Evolutionary conservation across 108 stramenopile genomes (phyloP), one percentile per base, ranked within the genome.

Genomic region (Cyclotella cryptica): DNA sequence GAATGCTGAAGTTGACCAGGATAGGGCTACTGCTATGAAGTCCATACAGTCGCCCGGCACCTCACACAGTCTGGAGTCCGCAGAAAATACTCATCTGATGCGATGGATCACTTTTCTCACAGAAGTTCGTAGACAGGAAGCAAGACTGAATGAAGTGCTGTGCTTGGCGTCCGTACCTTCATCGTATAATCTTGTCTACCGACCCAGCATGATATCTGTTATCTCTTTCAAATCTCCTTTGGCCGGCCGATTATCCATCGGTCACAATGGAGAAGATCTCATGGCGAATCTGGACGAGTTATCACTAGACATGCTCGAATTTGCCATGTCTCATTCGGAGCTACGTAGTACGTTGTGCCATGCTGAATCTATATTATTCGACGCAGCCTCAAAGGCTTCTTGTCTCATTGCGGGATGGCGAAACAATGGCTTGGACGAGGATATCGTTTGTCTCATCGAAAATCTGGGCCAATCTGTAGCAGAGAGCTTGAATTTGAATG

Each of bases 221-320:
- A 28, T 84, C 29, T 59, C 51, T 24, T 57, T 74, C 15, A 54
- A 63, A 28, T 28, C 55, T 7, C 7, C 53, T 22, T 1, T 29
- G 41, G 35, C 55, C 14, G 2, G 9, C 22, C 18, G 12, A 30
- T 42, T 12, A 46, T 17, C 10, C 42, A 1, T 58, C 3, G 7
- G 7, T 5, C 39, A 24, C 27, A 21, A 72, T 10, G 64, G 69
- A 40, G 71, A 59, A 29, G 51, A 53, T 41, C 55, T 72, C 55
- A 74, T 66, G 61, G 83, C 77, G 10, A 55, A 44, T 52, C 64
- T 84, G 76, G 83, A 84, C 30, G 72, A 78, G 42, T 65, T 84
- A 17, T 49, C 83, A 14, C 28, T 84, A 12, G 72, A 78, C 8
- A 40, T 84, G 49, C 51, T 77, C 1, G 54, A 40, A 35, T 64